A percentile compares a stretch with the other conserved stretches of the same genome.
phyloP scores from a whole-genome alignment of 768 basidiomycete species.

The Crucibulum laeve region DNA sequence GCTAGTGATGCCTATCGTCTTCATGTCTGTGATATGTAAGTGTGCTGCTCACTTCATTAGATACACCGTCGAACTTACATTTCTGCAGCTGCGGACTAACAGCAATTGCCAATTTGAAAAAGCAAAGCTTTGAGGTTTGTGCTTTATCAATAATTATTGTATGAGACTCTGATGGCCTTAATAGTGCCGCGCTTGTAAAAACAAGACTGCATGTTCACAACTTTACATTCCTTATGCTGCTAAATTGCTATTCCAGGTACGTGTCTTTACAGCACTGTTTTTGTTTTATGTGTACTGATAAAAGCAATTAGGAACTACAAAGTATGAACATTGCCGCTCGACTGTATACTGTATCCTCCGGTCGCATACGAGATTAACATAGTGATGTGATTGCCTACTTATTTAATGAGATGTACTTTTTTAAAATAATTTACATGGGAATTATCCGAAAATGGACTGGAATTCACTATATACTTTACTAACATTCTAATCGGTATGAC shows the following conservation, averaged over 20 bases:
- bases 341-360: slow-evolving; percentile 81
- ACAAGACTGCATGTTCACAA: slow-evolving; percentile 92
- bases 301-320: slow-evolving; percentile 81
- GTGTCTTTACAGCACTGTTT: slow-evolving; percentile 11
- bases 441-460: slow-evolving; percentile 6
- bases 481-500: slow-evolving; percentile 22
- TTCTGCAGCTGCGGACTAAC: slow-evolving; percentile 81
- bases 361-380: slow-evolving; percentile 70
- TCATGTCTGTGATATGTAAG: slow-evolving; percentile 95
- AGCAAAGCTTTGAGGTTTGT: slow-evolving; percentile 88
- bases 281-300: slow-evolving; percentile 1
- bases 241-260: slow-evolving; percentile 90
- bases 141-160: background rate
- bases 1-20: slow-evolving; percentile 90
- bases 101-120: slow-evolving; percentile 98
- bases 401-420: slow-evolving; percentile 7
- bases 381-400: background rate
- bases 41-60: slow-evolving; percentile 11
- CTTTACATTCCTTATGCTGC: slow-evolving; percentile 95
- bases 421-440: slow-evolving; percentile 17
- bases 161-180: slow-evolving; percentile 1
- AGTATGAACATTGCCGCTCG: slow-evolving; percentile 94
- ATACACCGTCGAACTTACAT: slow-evolving; percentile 7
- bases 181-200: slow-evolving; percentile 91
- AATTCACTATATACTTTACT: background rate